Evolutionary conservation across 768 basidiomycete genomes (phyloP).

Genomic region (Rossbeevera mucosa): DNA sequence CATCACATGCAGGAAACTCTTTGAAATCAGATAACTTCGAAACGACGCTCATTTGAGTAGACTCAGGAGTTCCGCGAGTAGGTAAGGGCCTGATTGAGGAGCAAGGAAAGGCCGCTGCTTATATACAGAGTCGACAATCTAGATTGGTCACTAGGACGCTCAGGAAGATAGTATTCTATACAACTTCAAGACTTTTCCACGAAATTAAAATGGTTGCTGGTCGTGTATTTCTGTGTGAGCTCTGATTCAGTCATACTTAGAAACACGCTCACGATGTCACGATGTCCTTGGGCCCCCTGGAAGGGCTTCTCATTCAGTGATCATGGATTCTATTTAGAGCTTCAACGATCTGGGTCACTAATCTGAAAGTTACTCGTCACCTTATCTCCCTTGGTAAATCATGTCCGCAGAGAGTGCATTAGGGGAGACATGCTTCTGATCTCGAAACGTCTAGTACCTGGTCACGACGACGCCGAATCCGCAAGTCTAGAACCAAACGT

Average conservation of each 20-base stretch:
- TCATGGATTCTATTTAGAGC: not conserved
- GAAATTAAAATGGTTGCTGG: not conserved
- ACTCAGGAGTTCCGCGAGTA: not conserved
- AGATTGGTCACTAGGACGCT: not conserved
- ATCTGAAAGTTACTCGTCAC: not conserved
- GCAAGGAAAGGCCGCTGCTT: not conserved
- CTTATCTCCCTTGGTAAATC: not conserved
- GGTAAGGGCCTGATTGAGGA: not conserved
- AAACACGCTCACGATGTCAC: not conserved
- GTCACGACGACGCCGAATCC: not conserved
- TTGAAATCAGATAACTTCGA: not conserved
- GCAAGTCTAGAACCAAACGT: not conserved
- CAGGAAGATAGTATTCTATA: not conserved
- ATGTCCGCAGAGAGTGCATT: not conserved
- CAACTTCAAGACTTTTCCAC: not conserved
- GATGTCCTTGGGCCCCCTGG: not conserved
- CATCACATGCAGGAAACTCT: constrained; percentile 2
- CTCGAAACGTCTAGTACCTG: not conserved
- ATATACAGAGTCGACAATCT: not conserved
- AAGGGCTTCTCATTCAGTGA: not conserved
- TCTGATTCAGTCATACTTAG: not conserved
- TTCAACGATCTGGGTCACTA: not conserved
- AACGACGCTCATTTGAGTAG: not conserved
- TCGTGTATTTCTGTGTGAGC: not conserved
- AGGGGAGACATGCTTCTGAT: not conserved